A percentile compares a stretch with the other conserved stretches of the same genome.
phyloP scores from a whole-genome alignment of 345 rosid genomes.

The rapeseed (Brassica napus) region DNA sequence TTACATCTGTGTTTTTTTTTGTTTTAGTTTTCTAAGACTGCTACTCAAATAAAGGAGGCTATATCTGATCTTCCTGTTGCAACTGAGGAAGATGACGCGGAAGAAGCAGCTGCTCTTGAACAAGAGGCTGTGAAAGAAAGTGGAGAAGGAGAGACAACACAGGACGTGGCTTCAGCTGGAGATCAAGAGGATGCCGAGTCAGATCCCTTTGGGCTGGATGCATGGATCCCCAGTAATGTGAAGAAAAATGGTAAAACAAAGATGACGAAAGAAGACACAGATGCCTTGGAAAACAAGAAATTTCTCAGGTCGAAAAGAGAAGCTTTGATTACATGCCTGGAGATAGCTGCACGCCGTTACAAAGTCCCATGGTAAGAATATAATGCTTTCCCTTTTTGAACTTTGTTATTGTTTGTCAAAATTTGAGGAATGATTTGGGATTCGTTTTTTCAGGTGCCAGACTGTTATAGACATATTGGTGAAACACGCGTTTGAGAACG shows the following conservation, averaged over 20 bases:
- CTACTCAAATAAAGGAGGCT: slow-evolving; percentile 61
- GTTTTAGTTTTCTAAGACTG: slow-evolving; percentile 76
- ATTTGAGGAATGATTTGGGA: slow-evolving; percentile 3
- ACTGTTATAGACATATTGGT: slow-evolving; percentile 93
- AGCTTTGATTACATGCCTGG: slow-evolving; percentile 81
- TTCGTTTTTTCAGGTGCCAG: slow-evolving; percentile 72
- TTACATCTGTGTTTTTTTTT: background rate
- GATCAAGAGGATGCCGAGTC: slow-evolving; percentile 52
- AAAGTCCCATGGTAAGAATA: slow-evolving; percentile 69
- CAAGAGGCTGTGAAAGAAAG: slow-evolving; percentile 43
- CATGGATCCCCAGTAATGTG: slow-evolving; percentile 53
- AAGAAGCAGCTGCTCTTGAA: slow-evolving; percentile 73
- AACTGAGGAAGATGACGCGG: slow-evolving; percentile 68
- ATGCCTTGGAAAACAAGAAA: slow-evolving; percentile 54
- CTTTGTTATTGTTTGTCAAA: background rate
- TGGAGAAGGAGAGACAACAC: slow-evolving; percentile 39
- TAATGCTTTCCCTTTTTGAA: slow-evolving; percentile 1
- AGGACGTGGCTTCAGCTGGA: slow-evolving; percentile 41
- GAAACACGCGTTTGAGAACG: slow-evolving; percentile 85
- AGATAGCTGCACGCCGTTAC: slow-evolving; percentile 90
- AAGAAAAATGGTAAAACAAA: slow-evolving; percentile 64
- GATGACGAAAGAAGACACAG: slow-evolving; percentile 57
- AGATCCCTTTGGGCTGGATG: slow-evolving; percentile 95
- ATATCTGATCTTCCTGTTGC: slow-evolving; percentile 72
- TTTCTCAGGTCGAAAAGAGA: slow-evolving; percentile 77